Percentiles rank a stretch among this genome's conserved stretches.
phyloP scores from a whole-genome alignment of 2,329 filamentous ascomycete genomes.

The Trichoderma oligosporum region DNA sequence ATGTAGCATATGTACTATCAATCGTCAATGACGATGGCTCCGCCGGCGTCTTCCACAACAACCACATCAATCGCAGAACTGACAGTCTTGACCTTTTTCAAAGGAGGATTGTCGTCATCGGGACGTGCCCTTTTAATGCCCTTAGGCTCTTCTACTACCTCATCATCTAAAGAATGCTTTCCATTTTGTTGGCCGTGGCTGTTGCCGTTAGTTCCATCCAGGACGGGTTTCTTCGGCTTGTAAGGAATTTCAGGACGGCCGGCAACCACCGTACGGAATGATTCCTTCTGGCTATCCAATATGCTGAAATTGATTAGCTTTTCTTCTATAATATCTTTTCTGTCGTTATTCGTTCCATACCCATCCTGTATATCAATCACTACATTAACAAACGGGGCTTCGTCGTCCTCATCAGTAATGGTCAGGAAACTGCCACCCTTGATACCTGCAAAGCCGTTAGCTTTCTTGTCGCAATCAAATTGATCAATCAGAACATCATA shows the following conservation, averaged over 20 bases:
- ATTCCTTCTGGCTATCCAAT: conserved; percentile 46
- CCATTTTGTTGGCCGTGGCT: conserved; percentile 39
- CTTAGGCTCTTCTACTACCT: conserved; percentile 30
- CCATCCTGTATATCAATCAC: conserved; percentile 65
- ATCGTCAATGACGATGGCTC: conserved; percentile 65
- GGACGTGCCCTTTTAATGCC: conserved; percentile 46
- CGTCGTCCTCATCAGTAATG: conserved; percentile 76
- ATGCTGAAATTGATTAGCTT: conserved; percentile 39
- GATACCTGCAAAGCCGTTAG: conserved; percentile 50
- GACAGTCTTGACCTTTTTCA: conserved; percentile 49
- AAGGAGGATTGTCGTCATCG: conserved; percentile 40
- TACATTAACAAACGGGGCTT: conserved; percentile 73
- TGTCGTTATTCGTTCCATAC: conserved; percentile 39
- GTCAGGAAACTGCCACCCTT: conserved; percentile 72
- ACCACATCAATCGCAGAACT: conserved; percentile 39
- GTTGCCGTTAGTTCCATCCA: conserved; percentile 39
- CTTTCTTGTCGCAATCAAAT: not conserved
- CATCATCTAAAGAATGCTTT: conserved; percentile 37
- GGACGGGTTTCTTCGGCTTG: conserved; percentile 45
- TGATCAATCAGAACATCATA: conserved; percentile 33
- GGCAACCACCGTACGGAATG: conserved; percentile 47
- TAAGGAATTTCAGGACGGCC: conserved; percentile 50
- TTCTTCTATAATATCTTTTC: not conserved
- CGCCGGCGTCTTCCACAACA: conserved; percentile 53
- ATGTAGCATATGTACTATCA: conserved; percentile 39